phyloP scores from a whole-genome alignment of 192 early-diverging fungal species.

The Coemansia sp. region DNA sequence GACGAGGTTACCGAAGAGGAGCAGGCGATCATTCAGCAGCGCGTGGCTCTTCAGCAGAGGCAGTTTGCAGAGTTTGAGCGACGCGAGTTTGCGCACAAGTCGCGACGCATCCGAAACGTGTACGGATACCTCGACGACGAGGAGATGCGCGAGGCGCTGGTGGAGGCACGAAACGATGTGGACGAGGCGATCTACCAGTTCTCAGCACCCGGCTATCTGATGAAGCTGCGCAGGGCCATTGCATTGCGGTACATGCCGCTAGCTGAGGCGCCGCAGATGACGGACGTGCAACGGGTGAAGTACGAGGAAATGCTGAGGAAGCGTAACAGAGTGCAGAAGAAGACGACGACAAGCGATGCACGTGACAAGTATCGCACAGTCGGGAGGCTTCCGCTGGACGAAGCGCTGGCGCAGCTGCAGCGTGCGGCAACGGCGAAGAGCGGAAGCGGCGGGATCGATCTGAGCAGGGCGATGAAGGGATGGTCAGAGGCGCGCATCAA shows the following conservation, averaged over 20 bases:
- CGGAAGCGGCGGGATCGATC: constrained; percentile 67
- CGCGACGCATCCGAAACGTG: constrained; percentile 71
- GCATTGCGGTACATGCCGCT: constrained; percentile 63
- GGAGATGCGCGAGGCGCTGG: constrained; percentile 81
- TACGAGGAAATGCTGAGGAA: constrained; percentile 86
- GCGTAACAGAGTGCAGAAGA: constrained; percentile 74
- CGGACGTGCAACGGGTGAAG: constrained; percentile 77
- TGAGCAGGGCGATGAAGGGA: constrained; percentile 88
- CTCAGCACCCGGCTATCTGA: constrained; percentile 71
- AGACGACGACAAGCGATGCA: constrained; percentile 73
- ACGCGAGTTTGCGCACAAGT: constrained; percentile 77
- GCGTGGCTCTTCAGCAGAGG: constrained; percentile 85
- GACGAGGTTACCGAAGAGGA: constrained; percentile 90
- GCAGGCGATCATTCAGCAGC: constrained; percentile 84
- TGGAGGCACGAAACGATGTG: constrained; percentile 81
- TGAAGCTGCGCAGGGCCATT: constrained; percentile 66
- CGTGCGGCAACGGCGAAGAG: constrained; percentile 47
- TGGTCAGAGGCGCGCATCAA: constrained; percentile 93
- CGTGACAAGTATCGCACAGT: constrained; percentile 73
- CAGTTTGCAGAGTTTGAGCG: constrained; percentile 88
- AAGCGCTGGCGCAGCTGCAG: constrained; percentile 84
- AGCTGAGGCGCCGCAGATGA: constrained; percentile 61
- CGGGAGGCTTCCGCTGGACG: constrained; percentile 78
- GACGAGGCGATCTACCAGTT: constrained; percentile 88
- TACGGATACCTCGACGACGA: constrained; percentile 76